Conservation (phyloP, 495 filamentous ascomycete species). For the Xylaria venustula region DNA sequence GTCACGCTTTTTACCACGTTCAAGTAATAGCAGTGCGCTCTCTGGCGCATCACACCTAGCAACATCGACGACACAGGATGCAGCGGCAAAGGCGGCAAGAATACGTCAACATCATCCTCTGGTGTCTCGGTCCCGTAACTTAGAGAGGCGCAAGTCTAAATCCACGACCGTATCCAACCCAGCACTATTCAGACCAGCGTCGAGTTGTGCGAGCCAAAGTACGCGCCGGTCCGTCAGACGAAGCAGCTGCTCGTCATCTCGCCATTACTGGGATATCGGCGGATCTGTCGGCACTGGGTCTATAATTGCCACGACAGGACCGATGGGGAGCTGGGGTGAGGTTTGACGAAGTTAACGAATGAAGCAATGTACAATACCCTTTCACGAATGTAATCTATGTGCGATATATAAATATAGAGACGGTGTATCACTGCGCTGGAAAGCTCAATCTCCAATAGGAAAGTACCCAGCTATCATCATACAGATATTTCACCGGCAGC, state of each 20-base stretch:
- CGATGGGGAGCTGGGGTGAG: slow-evolving; percentile 74
- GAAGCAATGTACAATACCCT: neutral
- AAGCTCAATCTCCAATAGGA: slow-evolving; percentile 3
- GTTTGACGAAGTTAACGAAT: slow-evolving; percentile 30
- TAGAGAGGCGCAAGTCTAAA: slow-evolving; percentile 53
- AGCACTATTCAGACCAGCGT: slow-evolving; percentile 52
- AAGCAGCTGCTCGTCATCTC: slow-evolving; percentile 58
- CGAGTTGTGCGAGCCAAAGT: slow-evolving; percentile 80
- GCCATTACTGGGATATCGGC: slow-evolving; percentile 82
- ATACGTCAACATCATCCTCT: slow-evolving; percentile 86
- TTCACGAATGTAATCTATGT: slow-evolving; percentile 2
- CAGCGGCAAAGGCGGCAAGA: slow-evolving; percentile 73
- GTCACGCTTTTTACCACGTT: slow-evolving; percentile 62
- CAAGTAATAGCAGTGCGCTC: slow-evolving; percentile 18
- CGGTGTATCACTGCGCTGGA: neutral
- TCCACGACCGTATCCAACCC: slow-evolving; percentile 46
- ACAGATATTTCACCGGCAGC: neutral
- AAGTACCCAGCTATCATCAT: neutral
- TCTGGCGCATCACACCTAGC: slow-evolving; percentile 41
- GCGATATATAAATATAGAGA: neutral
- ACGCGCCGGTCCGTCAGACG: slow-evolving; percentile 59
- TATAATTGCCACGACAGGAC: slow-evolving; percentile 61
- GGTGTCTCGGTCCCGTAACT: slow-evolving; percentile 55
- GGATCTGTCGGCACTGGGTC: slow-evolving; percentile 72
- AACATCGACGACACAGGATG: slow-evolving; percentile 51